Evolutionary conservation across 352 stramenopile genomes (phyloP).

Genomic region (Globisporangium paddicum): DNA sequence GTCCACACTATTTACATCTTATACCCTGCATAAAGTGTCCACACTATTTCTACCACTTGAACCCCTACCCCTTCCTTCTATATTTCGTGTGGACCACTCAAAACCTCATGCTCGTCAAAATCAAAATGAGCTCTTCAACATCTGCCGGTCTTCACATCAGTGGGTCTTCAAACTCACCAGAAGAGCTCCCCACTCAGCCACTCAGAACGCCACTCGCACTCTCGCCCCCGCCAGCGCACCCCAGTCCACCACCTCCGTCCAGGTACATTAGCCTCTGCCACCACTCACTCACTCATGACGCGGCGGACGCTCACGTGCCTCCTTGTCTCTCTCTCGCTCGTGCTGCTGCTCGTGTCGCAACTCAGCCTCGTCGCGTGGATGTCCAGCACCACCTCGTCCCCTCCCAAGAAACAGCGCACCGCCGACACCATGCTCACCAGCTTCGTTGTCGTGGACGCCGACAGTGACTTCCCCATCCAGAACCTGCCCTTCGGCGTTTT

Average conservation of each 20-base stretch:
- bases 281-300: not conserved
- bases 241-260: not conserved
- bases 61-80: not conserved
- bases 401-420: constrained; percentile 9
- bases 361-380: constrained; percentile 8
- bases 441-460: constrained; percentile 51
- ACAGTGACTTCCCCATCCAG: constrained; percentile 90
- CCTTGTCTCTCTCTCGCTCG: not conserved
- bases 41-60: not conserved
- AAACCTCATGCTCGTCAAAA: not conserved
- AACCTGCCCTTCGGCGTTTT: constrained; percentile 97
- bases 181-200: not conserved
- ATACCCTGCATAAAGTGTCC: too few relatives aligned
- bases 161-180: not conserved
- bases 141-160: constrained; percentile 1
- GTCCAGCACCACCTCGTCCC: not conserved
- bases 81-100: not conserved
- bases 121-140: constrained; percentile 2
- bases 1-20: too few relatives aligned
- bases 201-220: constrained; percentile 2
- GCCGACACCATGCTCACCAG: constrained; percentile 28
- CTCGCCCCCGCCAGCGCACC: not conserved
- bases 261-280: not conserved
- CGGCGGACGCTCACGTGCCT: not conserved
- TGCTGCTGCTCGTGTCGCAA: not conserved